Evolutionary conservation across 176 grass and related monocot genomes (phyloP), one percentile per base, ranked within the genome.

Genomic region (Hordeum marinum): DNA sequence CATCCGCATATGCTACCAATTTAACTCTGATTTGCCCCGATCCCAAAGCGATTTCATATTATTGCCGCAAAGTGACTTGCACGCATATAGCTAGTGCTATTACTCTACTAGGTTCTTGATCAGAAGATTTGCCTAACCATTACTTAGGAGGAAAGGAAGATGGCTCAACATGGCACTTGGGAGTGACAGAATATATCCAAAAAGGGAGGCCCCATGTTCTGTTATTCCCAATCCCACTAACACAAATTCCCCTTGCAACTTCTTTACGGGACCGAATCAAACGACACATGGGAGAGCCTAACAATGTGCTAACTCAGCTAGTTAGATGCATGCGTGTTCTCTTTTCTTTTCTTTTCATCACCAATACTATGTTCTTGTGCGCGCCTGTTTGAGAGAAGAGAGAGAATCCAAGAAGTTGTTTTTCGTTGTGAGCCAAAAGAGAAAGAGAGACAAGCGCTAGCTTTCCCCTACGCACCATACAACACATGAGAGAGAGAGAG

Each of bases 171-270:
- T 90, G 84, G n/a, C 67, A 84, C 37, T 87, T 62, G 66, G 66
- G 60, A 61, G 24, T 29, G 80, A 87, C 90, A 92, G 86, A 92
- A 75, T 52, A 75, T 75, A 94, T 94, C 92, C 90, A 89, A 87
- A 97, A 97, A 91, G 90, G 80, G 60, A 61, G 58, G 67, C 23
- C 11, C 81, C 92, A 97, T 94, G 95, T 89, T 92, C 78, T 68
- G 61, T 92, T 97, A 92, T 97, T 91, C 95, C 75, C 90, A 63
- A 66, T 87, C 82, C 90, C 92, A 92, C 88, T 90, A 75, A 72
- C 76, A 80, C 68, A 92, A 92, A 91, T 92, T 89, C 92, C 80
- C 65, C 78, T 63, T 87, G 90, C 88, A 87, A 82, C 95, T 94
- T 87, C 92, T 94, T 94, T 92, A 75, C 14, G 84, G 92, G 90